phyloP scores from a whole-genome alignment of 306 rosid species.

The Echinosophora koreensis region DNA sequence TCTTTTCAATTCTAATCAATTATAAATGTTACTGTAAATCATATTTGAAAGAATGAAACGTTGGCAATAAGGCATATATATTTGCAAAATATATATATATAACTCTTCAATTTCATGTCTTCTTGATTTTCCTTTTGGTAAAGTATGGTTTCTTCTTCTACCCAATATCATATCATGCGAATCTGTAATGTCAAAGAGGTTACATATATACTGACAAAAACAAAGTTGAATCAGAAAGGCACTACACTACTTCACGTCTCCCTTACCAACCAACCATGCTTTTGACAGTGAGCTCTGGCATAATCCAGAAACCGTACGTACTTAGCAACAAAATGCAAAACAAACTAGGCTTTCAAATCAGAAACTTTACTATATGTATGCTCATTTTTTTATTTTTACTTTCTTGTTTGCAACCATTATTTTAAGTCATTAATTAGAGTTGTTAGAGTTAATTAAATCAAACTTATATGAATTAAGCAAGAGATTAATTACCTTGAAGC shows the following conservation, averaged over 20 bases:
- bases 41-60: constrained; percentile 19
- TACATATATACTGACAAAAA: constrained; percentile 52
- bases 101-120: neutral
- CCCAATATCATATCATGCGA: constrained; percentile 45
- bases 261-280: constrained; percentile 55
- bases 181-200: constrained; percentile 50
- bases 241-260: constrained; percentile 56
- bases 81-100: too few species aligned
- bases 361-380: constrained; percentile 3
- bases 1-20: constrained; percentile 14
- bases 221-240: constrained; percentile 59
- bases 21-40: neutral
- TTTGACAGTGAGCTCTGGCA: constrained; percentile 55
- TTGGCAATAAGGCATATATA: constrained; percentile 6
- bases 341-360: constrained; percentile 45
- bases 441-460: neutral
- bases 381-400: neutral
- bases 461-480: constrained; percentile 27
- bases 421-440: neutral
- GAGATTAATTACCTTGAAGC: constrained; percentile 72
- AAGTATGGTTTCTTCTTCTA: constrained; percentile 42
- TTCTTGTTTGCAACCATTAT: neutral
- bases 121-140: constrained; percentile 23
- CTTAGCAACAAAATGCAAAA: constrained; percentile 46
- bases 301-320: constrained; percentile 50